phyloP scores from a whole-genome alignment of 2,329 filamentous ascomycete species.

The Neopestalotiopsis clavispora region DNA sequence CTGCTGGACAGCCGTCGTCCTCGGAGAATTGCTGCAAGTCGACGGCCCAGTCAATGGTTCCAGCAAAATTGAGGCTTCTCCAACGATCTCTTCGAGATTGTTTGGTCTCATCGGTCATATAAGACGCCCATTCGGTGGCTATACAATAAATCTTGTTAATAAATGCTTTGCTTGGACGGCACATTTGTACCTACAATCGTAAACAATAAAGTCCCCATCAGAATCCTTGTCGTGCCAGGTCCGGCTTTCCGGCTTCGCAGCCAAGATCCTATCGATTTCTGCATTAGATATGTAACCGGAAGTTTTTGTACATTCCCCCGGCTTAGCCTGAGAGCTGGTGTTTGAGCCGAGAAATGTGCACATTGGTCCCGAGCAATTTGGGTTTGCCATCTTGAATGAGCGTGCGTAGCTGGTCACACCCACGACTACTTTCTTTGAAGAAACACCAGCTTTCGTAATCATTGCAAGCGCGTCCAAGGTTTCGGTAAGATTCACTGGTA shows the following conservation, averaged over 20 bases:
- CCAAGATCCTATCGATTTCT: slow-evolving; percentile 29
- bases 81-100: slow-evolving; percentile 24
- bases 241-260: no score
- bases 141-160: no score
- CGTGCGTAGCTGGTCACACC: slow-evolving; percentile 38
- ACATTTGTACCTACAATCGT: no score
- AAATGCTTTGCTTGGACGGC: no score
- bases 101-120: slow-evolving; percentile 34
- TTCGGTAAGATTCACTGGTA: slow-evolving; percentile 38
- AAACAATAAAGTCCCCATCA: slow-evolving; percentile 33
- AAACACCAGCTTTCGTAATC: slow-evolving; percentile 40
- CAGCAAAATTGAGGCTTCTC: slow-evolving; percentile 34
- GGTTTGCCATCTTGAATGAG: slow-evolving; percentile 37
- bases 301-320: slow-evolving; percentile 34
- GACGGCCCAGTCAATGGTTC: slow-evolving; percentile 40
- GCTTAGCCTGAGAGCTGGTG: slow-evolving; percentile 24
- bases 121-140: slow-evolving; percentile 37
- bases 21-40: slow-evolving; percentile 26
- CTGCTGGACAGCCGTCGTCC: no score
- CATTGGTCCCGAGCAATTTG: slow-evolving; percentile 25
- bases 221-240: no score
- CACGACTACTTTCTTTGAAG: slow-evolving; percentile 35
- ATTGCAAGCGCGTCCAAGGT: slow-evolving; percentile 35
- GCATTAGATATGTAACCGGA: slow-evolving; percentile 37
- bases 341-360: slow-evolving; percentile 32